A percentile compares a stretch with the other conserved stretches of the same genome.
phyloP scores from a whole-genome alignment of 2,329 filamentous ascomycete species.

The Ascochyta pisi region DNA sequence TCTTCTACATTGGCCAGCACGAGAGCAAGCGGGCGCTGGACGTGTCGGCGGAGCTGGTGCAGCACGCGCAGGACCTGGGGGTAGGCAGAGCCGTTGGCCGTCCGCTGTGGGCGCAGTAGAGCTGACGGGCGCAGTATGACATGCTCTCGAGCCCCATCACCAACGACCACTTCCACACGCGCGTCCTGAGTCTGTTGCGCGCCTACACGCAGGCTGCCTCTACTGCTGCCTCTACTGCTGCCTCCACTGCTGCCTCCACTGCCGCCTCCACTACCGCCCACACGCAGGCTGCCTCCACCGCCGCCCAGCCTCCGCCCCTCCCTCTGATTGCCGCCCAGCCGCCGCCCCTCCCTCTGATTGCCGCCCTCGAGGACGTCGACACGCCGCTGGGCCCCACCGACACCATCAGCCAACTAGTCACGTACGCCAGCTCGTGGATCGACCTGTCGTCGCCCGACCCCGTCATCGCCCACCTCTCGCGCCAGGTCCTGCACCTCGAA shows the following conservation, averaged over 20 bases:
- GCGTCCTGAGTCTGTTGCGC: slow-evolving; percentile 69
- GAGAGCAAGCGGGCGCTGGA: slow-evolving; percentile 68
- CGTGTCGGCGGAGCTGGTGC: slow-evolving; percentile 69
- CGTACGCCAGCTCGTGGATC: slow-evolving; percentile 88
- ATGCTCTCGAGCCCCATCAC: slow-evolving; percentile 82
- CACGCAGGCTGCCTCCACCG: slow-evolving; percentile 51
- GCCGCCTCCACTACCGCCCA: slow-evolving; percentile 59
- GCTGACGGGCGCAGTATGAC: slow-evolving; percentile 66
- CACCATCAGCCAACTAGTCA: slow-evolving; percentile 75
- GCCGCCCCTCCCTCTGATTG: slow-evolving; percentile 56
- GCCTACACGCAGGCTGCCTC: slow-evolving; percentile 57
- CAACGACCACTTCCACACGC: slow-evolving; percentile 72
- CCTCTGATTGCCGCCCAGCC: slow-evolving; percentile 63
- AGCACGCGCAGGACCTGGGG: slow-evolving; percentile 71
- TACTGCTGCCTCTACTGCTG: slow-evolving; percentile 5
- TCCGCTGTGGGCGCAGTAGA: no score
- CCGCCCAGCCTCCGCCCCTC: slow-evolving; percentile 53
- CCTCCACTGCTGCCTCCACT: slow-evolving; percentile 53
- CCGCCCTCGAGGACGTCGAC: slow-evolving; percentile 79
- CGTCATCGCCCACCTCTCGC: slow-evolving; percentile 82
- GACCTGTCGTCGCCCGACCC: slow-evolving; percentile 85
- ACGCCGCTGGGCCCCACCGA: slow-evolving; percentile 74
- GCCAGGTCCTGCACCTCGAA: slow-evolving; percentile 88
- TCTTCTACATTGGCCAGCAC: slow-evolving; percentile 77
- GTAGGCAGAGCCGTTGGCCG: background rate